Base-by-base conservation (phyloP, 2,329 filamentous ascomycete species). In the Colletotrichum plurivorum region DNA sequence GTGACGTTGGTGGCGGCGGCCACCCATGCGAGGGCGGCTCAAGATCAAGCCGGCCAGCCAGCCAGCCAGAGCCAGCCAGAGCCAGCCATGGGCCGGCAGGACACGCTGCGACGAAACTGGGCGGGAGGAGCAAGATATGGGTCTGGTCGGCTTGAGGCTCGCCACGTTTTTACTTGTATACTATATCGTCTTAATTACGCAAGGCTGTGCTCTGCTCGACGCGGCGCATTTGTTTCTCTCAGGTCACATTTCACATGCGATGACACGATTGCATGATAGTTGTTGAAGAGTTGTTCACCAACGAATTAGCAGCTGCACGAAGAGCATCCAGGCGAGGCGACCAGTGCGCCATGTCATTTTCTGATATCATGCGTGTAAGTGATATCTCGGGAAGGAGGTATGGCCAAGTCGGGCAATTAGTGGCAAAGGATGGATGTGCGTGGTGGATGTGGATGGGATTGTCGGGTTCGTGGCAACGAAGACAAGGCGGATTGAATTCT, bases 171-270 rank as follows among this genome's bases (percentile, higher is more conserved):
- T 49, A 46, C 46, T 55, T 69, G 61, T 65, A 65, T 36, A 53
- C 51, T 69, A 69, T 55, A 61, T 56, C 51, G 62, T 67, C 52
- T 61, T 67, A 69, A 69, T 69, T 13, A 60, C n/a, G 61, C 55
- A 57, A 69, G 56, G 63, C 48, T 66, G 27, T 66, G 66, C 51
- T 25, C 63, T 58, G 67, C 67, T 69, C 25, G 55, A 61, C 45
- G 67, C 62, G 45, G 62, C 18, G 48, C 62, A 69, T 69, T 58
- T 66, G 45, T 52, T 69, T 69, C 55, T 69, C 54, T 69, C 54
- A 49, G 4, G n/a, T 62, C 41, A 54, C 15, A 39, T 46, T 7
- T 54, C 27, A 43, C 31, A 36, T 43, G 13, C 22, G 22, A 25
- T 5, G 22, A 25, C 22, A 25, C 22, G 22, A 25, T 5, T 22